phyloP scores from a whole-genome alignment of 2,329 filamentous ascomycete genomes.

The Aureobasidium sp. region DNA sequence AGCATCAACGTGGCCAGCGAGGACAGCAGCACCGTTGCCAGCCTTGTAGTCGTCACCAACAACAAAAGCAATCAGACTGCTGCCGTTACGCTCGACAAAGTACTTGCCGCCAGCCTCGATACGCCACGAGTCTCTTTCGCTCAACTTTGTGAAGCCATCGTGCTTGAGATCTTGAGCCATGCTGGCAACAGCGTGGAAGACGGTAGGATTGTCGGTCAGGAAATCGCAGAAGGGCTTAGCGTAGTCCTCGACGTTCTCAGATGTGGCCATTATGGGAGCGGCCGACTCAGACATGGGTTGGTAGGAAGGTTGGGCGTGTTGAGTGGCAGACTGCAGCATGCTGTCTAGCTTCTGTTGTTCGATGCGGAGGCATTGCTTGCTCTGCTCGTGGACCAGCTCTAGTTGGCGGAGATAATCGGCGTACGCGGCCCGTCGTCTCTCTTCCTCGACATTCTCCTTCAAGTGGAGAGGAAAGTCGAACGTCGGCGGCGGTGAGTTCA shows the following conservation, averaged over 20 bases:
- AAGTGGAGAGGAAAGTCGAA: neutral
- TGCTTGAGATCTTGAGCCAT: slow-evolving; percentile 66
- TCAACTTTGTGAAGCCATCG: slow-evolving; percentile 71
- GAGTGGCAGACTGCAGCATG: slow-evolving; percentile 13
- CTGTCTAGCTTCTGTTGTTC: slow-evolving; percentile 16
- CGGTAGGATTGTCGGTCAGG: slow-evolving; percentile 80
- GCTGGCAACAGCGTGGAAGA: slow-evolving; percentile 82
- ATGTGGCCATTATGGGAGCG: slow-evolving; percentile 2
- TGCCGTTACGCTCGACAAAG: slow-evolving; percentile 78
- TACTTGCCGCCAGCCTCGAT: slow-evolving; percentile 80
- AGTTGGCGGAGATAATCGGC: slow-evolving; percentile 28
- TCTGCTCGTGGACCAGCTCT: slow-evolving; percentile 12
- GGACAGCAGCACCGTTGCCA: slow-evolving; percentile 79
- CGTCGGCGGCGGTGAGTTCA: slow-evolving; percentile 6
- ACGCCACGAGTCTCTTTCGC: slow-evolving; percentile 75
- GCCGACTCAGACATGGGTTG: neutral
- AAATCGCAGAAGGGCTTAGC: slow-evolving; percentile 82
- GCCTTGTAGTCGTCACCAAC: slow-evolving; percentile 73
- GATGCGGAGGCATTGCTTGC: slow-evolving; percentile 13
- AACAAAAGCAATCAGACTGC: slow-evolving; percentile 75
- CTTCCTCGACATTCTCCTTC: slow-evolving; percentile 12
- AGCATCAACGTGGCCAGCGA: slow-evolving; percentile 90
- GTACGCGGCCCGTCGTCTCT: neutral
- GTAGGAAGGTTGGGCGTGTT: slow-evolving; percentile 11
- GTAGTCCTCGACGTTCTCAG: slow-evolving; percentile 40